Evolutionary conservation across 768 basidiomycete species (phyloP).

Genomic region (Xanthoconium purpureum): DNA sequence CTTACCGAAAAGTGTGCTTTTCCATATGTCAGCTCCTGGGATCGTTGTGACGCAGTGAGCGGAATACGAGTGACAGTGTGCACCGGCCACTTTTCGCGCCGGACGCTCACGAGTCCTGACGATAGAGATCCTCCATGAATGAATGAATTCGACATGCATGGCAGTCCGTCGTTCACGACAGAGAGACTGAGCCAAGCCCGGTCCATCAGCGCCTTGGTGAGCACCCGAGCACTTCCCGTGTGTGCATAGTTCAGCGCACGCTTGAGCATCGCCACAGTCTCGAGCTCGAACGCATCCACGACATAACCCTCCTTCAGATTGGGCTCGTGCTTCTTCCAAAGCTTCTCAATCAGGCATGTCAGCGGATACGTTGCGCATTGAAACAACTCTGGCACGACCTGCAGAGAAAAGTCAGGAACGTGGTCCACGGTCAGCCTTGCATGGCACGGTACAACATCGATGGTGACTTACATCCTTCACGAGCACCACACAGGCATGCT

Average conservation of each 20-base stretch:
- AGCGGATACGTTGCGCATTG: neutral
- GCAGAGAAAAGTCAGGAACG: neutral
- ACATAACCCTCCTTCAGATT: neutral
- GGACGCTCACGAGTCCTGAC: neutral
- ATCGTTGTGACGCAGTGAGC: neutral
- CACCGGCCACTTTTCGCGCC: neutral
- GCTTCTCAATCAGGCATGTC: neutral
- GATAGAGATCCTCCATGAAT: neutral
- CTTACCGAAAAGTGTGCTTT: neutral
- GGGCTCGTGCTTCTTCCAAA: constrained; percentile 4
- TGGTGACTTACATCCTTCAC: neutral
- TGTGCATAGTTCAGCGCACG: neutral
- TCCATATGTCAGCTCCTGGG: neutral
- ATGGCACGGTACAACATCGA: no score
- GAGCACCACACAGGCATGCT: fast-evolving
- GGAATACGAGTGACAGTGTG: neutral
- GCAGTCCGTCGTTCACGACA: neutral
- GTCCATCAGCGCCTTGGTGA: constrained; percentile 2
- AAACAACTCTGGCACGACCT: neutral
- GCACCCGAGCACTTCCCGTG: neutral
- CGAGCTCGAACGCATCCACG: neutral
- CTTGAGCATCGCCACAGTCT: neutral
- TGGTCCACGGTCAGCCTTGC: no score
- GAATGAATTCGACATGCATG: neutral
- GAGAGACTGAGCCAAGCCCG: neutral